phyloP scores from a whole-genome alignment of 2,329 filamentous ascomycete genomes.

The Diaporthe australafricana region DNA sequence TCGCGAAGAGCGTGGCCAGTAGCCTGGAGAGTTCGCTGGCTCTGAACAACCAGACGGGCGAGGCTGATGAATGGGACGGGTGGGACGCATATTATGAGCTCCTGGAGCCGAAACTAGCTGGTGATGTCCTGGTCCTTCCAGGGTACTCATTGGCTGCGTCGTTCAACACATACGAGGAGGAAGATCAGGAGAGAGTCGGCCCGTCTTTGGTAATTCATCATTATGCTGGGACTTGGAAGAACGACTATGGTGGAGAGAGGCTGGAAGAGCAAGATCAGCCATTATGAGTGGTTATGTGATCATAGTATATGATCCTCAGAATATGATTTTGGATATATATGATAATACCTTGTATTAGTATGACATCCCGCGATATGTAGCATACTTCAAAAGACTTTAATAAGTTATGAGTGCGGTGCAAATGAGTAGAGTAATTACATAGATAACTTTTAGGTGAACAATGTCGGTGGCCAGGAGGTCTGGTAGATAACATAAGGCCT shows the following conservation, averaged over 20 bases:
- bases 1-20: slow-evolving; percentile 33
- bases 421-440: no score
- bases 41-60: background rate
- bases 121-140: slow-evolving; percentile 15
- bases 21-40: slow-evolving; percentile 20
- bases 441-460: no score
- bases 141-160: slow-evolving; percentile 12
- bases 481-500: no score
- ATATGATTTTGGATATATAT: background rate
- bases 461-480: no score
- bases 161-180: slow-evolving; percentile 38
- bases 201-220: slow-evolving; percentile 12
- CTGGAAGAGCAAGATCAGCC: background rate
- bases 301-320: no score
- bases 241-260: slow-evolving; percentile 16
- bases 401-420: background rate
- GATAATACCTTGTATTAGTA: no score
- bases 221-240: slow-evolving; percentile 31
- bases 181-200: slow-evolving; percentile 18
- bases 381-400: no score
- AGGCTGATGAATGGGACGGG: slow-evolving; percentile 13
- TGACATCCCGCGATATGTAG: no score
- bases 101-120: slow-evolving; percentile 14
- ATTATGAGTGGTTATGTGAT: background rate
- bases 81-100: background rate